Base-by-base conservation (phyloP, 306 rosid species). In the Glycine tomentella region DNA sequence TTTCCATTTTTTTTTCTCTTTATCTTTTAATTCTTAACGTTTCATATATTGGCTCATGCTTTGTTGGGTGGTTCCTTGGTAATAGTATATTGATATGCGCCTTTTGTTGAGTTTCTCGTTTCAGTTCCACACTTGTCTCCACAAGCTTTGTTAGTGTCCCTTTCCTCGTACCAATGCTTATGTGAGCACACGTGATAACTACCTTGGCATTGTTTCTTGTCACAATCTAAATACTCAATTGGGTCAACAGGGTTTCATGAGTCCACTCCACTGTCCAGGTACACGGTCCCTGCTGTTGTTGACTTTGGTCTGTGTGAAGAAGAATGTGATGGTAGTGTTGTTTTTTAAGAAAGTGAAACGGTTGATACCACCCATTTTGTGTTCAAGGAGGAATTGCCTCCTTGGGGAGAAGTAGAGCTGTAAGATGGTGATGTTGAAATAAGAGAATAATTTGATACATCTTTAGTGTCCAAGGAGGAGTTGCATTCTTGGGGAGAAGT, bases 51-150 rank as follows among this genome's bases (percentile, higher is more conserved):
- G 17, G 76, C 17, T 69, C 68, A 52, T 66, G 56, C 67, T 78
- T 33, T 66, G 75, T 52, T 65, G 72, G 16, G 3, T 13, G 77
- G 63, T 72, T 51, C 62, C 46, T 52, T 52, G 8, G 1, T 13
- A 2, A 3, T 51, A 9, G 12, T 31, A 8, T 31, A 13, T 36
- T 34, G 34, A 51, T 12, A 66, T 80, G n/a, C 71, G 84, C 45
- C 72, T 56, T 86, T 81, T 84, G 80, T 84, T 86, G 69, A 74
- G 40, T 87, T 86, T 68, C 74, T 82, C 69, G 34, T 80, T 74
- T 72, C 84, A 87, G 20, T 78, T 81, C 10, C 78, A 71, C 63
- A 64, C 80, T 80, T 83, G 63, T 69, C 33, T 72, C 13, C 74
- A 52, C 75, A 76, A 73, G 76, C 45, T 52, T 67, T 42, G 68